phyloP scores from a whole-genome alignment of 768 basidiomycete species.

The Mycena leptocephala region DNA sequence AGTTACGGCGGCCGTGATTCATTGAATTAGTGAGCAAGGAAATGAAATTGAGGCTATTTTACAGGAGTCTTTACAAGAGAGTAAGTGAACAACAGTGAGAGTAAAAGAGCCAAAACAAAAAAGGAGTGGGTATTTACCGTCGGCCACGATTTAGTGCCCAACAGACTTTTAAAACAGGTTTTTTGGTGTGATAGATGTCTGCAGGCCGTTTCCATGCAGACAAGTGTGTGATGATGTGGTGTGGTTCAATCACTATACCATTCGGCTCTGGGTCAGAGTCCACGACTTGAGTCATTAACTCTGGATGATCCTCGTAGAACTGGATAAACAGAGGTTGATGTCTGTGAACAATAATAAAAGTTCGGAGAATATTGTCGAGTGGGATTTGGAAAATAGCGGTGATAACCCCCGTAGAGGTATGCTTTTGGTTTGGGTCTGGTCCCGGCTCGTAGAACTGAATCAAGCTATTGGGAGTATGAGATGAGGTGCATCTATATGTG shows the following conservation, averaged over 20 bases:
- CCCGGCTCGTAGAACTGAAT: constrained; percentile 26
- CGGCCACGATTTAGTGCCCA: constrained; percentile 33
- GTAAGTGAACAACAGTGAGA: too few species aligned
- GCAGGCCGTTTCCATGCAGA: constrained; percentile 10
- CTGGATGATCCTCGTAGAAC: constrained; percentile 10
- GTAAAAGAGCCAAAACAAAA: background rate
- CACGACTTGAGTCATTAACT: constrained; percentile 8
- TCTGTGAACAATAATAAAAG: constrained; percentile 13
- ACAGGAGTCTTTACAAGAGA: too few species aligned
- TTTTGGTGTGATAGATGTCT: background rate
- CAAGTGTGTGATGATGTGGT: constrained; percentile 21
- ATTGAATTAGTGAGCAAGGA: background rate
- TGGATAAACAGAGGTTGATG: background rate
- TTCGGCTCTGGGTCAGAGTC: background rate
- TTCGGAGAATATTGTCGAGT: constrained; percentile 14
- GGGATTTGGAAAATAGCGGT: background rate
- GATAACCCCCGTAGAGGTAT: constrained; percentile 23
- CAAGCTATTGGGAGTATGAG: background rate
- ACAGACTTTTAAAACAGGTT: constrained; percentile 11
- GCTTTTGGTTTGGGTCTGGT: background rate
- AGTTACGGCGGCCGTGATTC: background rate
- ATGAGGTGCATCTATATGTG: constrained; percentile 16
- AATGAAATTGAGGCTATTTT: too few species aligned
- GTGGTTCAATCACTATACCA: constrained; percentile 17
- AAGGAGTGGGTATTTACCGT: background rate